Conservation (phyloP, 2,329 filamentous ascomycete species). For the Arthrobotrys sphaeroides region DNA sequence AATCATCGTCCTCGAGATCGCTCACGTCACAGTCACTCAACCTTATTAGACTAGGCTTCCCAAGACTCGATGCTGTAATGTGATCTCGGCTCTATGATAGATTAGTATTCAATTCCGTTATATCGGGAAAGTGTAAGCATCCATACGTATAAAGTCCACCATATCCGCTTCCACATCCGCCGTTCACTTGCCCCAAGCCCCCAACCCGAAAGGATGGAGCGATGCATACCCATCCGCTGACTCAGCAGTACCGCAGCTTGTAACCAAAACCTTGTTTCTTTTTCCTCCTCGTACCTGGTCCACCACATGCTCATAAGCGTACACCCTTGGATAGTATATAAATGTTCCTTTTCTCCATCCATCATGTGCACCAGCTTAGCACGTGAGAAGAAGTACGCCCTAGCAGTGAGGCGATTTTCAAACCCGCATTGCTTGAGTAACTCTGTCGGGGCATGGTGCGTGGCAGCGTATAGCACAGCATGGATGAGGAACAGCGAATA, state of each 20-base stretch:
- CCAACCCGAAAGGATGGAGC: slow-evolving; percentile 42
- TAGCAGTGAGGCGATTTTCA: slow-evolving; percentile 45
- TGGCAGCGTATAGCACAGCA: slow-evolving; percentile 36
- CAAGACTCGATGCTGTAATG: slow-evolving; percentile 51
- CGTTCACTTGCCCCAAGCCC: slow-evolving; percentile 46
- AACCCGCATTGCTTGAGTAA: slow-evolving; percentile 49
- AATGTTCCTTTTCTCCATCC: slow-evolving; percentile 49
- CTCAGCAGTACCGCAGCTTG: slow-evolving; percentile 42
- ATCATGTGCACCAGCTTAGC: slow-evolving; percentile 51
- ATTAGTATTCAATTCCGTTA: not conserved
- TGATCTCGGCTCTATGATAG: slow-evolving; percentile 41
- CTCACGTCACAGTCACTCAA: slow-evolving; percentile 42
- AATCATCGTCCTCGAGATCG: slow-evolving; percentile 46
- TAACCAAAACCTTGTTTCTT: slow-evolving; percentile 51
- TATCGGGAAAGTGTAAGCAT: not conserved
- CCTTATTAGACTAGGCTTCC: slow-evolving; percentile 44
- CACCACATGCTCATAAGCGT: slow-evolving; percentile 53
- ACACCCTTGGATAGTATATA: slow-evolving; percentile 49
- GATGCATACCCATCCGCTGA: slow-evolving; percentile 52
- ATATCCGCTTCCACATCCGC: slow-evolving; percentile 52
- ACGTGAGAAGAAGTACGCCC: slow-evolving; percentile 50
- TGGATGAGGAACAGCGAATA: slow-evolving; percentile 48
- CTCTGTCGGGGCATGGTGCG: slow-evolving; percentile 30
- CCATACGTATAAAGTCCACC: slow-evolving; percentile 54
- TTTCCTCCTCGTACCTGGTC: slow-evolving; percentile 51